phyloP scores from a whole-genome alignment of 352 stramenopile species.

The Phytophthora boehmeriae region DNA sequence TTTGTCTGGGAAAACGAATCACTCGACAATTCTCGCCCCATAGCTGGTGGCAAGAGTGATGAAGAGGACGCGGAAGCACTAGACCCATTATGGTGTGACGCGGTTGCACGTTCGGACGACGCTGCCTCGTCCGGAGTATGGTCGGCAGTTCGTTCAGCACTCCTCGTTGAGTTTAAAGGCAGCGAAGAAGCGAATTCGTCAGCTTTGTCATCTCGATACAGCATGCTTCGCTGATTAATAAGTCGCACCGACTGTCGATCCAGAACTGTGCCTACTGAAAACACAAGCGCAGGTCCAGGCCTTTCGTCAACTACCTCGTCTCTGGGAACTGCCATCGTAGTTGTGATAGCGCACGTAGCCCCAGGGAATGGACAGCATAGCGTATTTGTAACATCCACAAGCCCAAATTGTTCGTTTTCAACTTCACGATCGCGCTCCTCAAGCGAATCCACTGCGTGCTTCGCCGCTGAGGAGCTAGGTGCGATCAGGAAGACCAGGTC shows the following conservation, averaged over 20 bases:
- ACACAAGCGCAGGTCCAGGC: conserved; percentile 45
- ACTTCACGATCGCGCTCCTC: conserved; percentile 9
- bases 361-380: background rate
- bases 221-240: conserved; percentile 29
- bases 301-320: background rate
- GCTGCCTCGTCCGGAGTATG: conserved; percentile 3
- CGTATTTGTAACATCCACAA: background rate
- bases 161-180: background rate
- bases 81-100: background rate
- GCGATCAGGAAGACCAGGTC: conserved; percentile 64
- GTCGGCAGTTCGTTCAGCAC: background rate
- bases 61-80: background rate
- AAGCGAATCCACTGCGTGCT: conserved; percentile 47
- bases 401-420: background rate
- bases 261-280: conserved; percentile 53
- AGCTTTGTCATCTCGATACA: conserved; percentile 20
- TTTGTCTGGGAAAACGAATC: conserved; percentile 1
- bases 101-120: background rate
- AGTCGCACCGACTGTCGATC: conserved; percentile 53
- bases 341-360: background rate
- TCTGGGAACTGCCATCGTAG: background rate
- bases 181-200: background rate
- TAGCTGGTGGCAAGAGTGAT: background rate
- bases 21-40: background rate
- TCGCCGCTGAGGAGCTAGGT: conserved; percentile 45